phyloP scores from a whole-genome alignment of 1,284 basidiomycete genomes.

The Hypsizygus ulmarius region DNA sequence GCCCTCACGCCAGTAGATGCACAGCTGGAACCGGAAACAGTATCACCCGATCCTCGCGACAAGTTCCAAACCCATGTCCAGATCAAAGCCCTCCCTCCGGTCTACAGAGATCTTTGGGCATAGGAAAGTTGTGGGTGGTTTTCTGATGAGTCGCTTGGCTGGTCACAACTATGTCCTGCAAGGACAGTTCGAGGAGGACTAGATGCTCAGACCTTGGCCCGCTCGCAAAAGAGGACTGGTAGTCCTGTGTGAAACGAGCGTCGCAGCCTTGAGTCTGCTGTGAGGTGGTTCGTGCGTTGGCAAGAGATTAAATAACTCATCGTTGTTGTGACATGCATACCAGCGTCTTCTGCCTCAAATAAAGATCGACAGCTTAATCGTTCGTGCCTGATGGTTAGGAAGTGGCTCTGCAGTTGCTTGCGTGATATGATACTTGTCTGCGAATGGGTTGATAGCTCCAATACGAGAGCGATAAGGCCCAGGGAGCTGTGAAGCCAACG shows the following conservation, averaged over 20 bases:
- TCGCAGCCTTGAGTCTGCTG: not conserved
- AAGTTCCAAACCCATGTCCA: too few species aligned
- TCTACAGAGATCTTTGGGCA: too few species aligned
- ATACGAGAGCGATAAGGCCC: slow-evolving; percentile 61
- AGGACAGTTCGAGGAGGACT: not conserved
- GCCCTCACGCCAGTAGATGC: too few species aligned
- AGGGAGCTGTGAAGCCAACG: slow-evolving; percentile 35
- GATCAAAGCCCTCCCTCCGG: too few species aligned
- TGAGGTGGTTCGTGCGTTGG: too few species aligned
- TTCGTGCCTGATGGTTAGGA: slow-evolving; percentile 53
- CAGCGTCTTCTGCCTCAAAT: too few species aligned
- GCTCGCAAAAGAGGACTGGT: not conserved
- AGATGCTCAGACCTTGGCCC: not conserved
- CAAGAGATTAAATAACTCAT: too few species aligned
- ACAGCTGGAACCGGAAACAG: too few species aligned
- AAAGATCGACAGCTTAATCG: slow-evolving; percentile 45
- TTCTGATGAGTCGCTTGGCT: slow-evolving; percentile 3
- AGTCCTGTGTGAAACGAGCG: not conserved
- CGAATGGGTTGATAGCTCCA: slow-evolving; percentile 43
- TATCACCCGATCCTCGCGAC: too few species aligned
- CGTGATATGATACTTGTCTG: slow-evolving; percentile 48
- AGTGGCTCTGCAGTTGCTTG: slow-evolving; percentile 52
- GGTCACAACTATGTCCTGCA: not conserved
- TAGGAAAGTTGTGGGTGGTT: not conserved
- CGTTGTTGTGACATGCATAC: too few species aligned